A percentile compares a stretch with the other conserved stretches of the same genome.
These are phyloP conservation scores for Xanthoparmelia taractica DNA, from an alignment of 495 filamentous ascomycete species.

Conservation along the genomic window DNA sequence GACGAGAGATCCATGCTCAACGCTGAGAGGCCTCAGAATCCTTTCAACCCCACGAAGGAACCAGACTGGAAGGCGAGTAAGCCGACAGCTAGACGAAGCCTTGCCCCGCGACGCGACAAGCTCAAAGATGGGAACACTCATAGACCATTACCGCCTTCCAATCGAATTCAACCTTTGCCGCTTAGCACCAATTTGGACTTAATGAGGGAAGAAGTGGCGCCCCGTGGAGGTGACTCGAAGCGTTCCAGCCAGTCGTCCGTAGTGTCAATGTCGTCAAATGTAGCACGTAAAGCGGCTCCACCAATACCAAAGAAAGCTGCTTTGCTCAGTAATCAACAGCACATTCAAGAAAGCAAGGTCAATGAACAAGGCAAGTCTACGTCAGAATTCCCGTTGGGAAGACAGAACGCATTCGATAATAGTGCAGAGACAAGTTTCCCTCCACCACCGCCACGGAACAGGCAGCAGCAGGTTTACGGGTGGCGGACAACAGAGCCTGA, in stretches of 20 bases:
- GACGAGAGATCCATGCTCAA: conserved; percentile 55
- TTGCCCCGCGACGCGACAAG: not conserved
- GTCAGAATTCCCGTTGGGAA: not conserved
- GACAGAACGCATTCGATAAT: not conserved
- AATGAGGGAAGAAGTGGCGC: not conserved
- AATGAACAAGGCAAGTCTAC: not conserved
- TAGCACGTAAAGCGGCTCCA: conserved; percentile 34
- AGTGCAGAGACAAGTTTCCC: not conserved
- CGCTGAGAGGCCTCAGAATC: conserved; percentile 67
- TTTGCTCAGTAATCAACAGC: conserved; percentile 21
- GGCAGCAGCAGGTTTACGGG: not conserved
- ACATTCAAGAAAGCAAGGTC: not conserved
- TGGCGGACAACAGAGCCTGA: conserved; percentile 2
- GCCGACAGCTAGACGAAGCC: conserved; percentile 1
- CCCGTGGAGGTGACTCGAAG: not conserved
- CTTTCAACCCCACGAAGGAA: conserved; percentile 60
- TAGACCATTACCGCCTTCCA: not conserved
- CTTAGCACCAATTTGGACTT: not conserved
- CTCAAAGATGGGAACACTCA: not conserved
- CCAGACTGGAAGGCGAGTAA: conserved; percentile 67
- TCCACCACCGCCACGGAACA: conserved; percentile 8
- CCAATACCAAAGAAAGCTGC: conserved; percentile 36
- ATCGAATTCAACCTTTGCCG: not conserved
- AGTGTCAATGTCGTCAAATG: conserved; percentile 15
- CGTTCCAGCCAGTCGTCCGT: conserved; percentile 11